Base-by-base conservation (phyloP, 306 rosid species). In the Erythrophleum fordii region DNA sequence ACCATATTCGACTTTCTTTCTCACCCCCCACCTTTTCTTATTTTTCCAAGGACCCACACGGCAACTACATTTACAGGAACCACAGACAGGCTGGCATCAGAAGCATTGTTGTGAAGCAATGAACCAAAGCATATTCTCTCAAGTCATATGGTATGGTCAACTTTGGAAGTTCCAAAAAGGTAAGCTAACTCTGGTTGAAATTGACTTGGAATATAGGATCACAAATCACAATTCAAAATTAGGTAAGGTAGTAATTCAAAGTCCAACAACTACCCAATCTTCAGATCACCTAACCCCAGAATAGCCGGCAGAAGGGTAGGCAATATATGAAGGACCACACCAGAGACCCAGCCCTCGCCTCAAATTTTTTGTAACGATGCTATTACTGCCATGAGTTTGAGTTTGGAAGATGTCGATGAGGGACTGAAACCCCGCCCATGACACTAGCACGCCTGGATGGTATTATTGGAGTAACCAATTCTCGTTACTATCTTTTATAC, bases 101-200 rank as follows among this genome's bases (percentile, higher is more conserved):
- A 56, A 81, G 75, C 69, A 22, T 74, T 29, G 26, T 9, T 37
- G 37, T 49, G 6, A 26, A 39, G 62, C 69, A 22, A 73, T 2
- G 78, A 86, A 76, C 77, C 72, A 84, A 68, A 8, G 81, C 71
- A 81, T 69, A 76, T 79, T 78, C 75, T 60, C 16, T 1, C n/a
- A n/a, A 13, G 71, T 72, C 64, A 34, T 16, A 26, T n/a, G 48
- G 16, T 16, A 20, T 1, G 41, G 69, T 83, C 84, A 66, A 41
- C 67, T 62, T 49, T 17, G 72, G 81, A 73, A 51, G 59, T 17
- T 72, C 31, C 61, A 18, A 31, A 2, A 29, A 34, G 49, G 59
- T 20, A 60, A 65, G 56, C 84, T 25, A 28, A 42, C 53, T 49
- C 66, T 39, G 13, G 58, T 41, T 26, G 53, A 73, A n/a, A 74